A percentile compares a stretch with the other conserved stretches of the same genome.
phyloP scores from a whole-genome alignment of 768 basidiomycete genomes.

The Rhodotorula babjevae region DNA sequence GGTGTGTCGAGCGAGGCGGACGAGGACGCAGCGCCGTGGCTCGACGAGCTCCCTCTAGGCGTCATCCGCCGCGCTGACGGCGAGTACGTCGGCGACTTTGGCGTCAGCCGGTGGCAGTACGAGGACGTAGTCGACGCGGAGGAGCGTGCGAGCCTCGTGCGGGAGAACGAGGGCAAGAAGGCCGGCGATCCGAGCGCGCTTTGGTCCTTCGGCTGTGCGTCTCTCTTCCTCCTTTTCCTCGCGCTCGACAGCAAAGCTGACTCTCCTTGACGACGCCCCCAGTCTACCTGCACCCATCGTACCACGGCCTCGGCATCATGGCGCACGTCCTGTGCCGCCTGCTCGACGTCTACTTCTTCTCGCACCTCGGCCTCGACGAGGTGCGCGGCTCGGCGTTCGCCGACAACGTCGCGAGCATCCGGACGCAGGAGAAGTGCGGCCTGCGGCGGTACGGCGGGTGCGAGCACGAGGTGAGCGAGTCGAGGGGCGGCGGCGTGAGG shows the following conservation, averaged over 20 bases:
- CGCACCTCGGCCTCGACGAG: slow-evolving; percentile 4
- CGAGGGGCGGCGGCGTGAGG: slow-evolving; percentile 10
- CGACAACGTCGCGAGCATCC: slow-evolving; percentile 1
- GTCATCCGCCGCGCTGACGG: slow-evolving; percentile 5
- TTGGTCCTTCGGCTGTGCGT: slow-evolving; percentile 19
- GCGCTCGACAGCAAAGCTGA: not conserved
- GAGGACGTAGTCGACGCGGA: slow-evolving; percentile 6
- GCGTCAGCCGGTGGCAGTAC: not conserved
- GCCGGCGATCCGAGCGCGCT: slow-evolving; percentile 1
- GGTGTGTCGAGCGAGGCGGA: not conserved
- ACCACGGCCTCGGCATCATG: slow-evolving; percentile 17
- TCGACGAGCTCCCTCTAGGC: not conserved
- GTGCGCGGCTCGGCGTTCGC: slow-evolving; percentile 11
- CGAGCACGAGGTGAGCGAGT: not conserved
- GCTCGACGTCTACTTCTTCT: not conserved
- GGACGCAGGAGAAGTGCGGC: slow-evolving; percentile 22
- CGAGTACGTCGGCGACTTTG: slow-evolving; percentile 27
- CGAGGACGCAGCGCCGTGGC: not conserved
- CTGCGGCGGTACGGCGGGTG: not conserved
- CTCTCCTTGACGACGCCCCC: not conserved
- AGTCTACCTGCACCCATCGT: slow-evolving; percentile 12
- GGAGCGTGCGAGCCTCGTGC: slow-evolving; percentile 14
- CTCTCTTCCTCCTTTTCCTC: not conserved
- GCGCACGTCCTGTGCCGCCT: slow-evolving; percentile 4
- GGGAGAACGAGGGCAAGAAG: slow-evolving; percentile 4